Percentiles rank a stretch among this genome's conserved stretches.
phyloP scores from a whole-genome alignment of 2,329 filamentous ascomycete species.

The Ascochyta rabiei region DNA sequence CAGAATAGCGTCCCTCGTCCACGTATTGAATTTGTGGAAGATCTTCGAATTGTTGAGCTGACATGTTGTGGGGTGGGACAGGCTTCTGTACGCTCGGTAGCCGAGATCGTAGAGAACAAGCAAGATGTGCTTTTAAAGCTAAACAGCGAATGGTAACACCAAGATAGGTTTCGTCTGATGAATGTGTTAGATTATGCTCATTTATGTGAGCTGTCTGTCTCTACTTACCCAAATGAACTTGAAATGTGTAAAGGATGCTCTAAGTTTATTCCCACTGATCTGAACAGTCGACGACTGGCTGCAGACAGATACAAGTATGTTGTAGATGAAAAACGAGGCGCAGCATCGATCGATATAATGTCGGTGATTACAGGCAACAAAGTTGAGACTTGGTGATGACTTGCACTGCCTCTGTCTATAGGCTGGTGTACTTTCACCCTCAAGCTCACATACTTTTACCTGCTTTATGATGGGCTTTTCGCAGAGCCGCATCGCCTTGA shows the following conservation, averaged over 20 bases:
- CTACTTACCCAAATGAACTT: not conserved
- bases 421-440: conserved; percentile 28
- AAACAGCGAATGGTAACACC: not conserved
- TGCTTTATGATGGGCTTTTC: conserved; percentile 39
- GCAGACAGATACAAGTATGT: conserved; percentile 6
- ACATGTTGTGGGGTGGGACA: conserved; percentile 16
- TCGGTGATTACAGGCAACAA: conserved; percentile 31
- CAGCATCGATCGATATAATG: conserved; percentile 27
- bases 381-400: conserved; percentile 21
- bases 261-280: not conserved
- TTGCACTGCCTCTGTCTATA: conserved; percentile 40
- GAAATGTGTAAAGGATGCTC: not conserved
- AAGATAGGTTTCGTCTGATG: not conserved
- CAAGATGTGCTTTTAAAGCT: not conserved
- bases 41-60: conserved; percentile 36
- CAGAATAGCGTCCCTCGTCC: conserved; percentile 26
- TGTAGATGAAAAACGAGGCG: conserved; percentile 32
- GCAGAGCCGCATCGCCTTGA: conserved; percentile 44
- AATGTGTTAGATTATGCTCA: not conserved
- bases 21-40: conserved; percentile 37
- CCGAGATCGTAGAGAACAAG: not conserved
- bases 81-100: conserved; percentile 7
- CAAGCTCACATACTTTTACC: conserved; percentile 24
- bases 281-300: conserved; percentile 15
- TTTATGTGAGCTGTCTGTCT: not conserved